Percentiles rank a stretch among this genome's conserved stretches.
These are phyloP conservation scores for Populus hybrid DNA, from an alignment of 441 rosid genomes.

Conservation along the genomic window DNA sequence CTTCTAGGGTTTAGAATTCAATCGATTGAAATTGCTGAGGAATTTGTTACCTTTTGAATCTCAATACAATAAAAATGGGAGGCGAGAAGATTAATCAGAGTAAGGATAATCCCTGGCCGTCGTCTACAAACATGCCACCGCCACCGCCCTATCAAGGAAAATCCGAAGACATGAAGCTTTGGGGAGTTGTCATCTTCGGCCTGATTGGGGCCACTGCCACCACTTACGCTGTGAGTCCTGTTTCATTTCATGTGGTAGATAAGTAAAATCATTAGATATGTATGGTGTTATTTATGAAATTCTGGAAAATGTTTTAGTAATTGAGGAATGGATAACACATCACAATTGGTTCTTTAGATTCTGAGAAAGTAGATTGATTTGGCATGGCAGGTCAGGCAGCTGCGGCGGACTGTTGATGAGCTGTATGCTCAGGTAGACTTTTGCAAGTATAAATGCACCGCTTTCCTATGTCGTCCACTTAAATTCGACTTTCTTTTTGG, in stretches of 20 bases:
- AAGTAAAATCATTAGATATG: background rate
- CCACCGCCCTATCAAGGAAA: slow-evolving; percentile 22
- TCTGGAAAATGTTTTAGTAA: background rate
- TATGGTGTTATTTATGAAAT: background rate
- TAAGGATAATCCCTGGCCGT: slow-evolving; percentile 5
- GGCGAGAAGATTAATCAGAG: slow-evolving; percentile 1
- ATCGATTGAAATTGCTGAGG: background rate
- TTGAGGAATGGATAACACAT: background rate
- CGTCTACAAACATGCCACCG: background rate
- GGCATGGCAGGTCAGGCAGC: slow-evolving; percentile 70
- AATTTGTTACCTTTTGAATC: background rate
- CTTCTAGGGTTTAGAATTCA: background rate
- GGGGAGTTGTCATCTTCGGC: slow-evolving; percentile 68
- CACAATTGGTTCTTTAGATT: background rate
- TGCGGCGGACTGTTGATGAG: slow-evolving; percentile 79
- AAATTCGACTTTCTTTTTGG: background rate
- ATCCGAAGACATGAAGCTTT: slow-evolving; percentile 40
- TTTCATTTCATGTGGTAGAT: background rate
- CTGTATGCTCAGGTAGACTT: slow-evolving; percentile 57
- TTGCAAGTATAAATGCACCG: background rate
- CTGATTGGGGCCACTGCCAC: slow-evolving; percentile 81
- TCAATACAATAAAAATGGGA: slow-evolving; percentile 11
- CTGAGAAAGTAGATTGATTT: slow-evolving; percentile 7
- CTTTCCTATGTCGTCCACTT: background rate
- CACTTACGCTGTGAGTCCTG: slow-evolving; percentile 61